These are phyloP conservation scores for Moniliophthora roreri DNA, from an alignment of 1,284 basidiomycete species.

Conservation along the genomic window DNA sequence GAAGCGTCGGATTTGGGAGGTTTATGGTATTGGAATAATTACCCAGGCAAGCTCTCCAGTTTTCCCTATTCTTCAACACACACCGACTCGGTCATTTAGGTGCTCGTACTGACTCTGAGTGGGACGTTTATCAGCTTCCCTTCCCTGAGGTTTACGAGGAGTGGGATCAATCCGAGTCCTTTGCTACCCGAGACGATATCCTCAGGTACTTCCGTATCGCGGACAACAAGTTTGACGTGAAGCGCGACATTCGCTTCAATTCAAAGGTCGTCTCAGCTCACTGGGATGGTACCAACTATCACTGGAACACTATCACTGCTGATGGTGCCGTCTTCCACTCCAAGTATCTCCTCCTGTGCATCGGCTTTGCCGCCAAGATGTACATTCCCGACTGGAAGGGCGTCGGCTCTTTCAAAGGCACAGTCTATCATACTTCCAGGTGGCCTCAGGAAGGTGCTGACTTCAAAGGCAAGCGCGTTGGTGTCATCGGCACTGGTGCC, in stretches of 20 bases:
- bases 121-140: neutral
- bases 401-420: constrained; percentile 23
- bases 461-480: constrained; percentile 23
- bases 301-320: constrained; percentile 23
- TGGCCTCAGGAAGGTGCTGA: constrained; percentile 26
- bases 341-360: constrained; percentile 23
- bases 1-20: neutral
- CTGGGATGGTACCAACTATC: constrained; percentile 20
- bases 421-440: constrained; percentile 22
- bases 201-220: neutral
- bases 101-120: neutral
- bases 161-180: neutral
- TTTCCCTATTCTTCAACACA: neutral
- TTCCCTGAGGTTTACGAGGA: neutral
- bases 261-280: constrained; percentile 20
- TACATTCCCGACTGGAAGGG: constrained; percentile 22
- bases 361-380: constrained; percentile 22
- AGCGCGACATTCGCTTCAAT: neutral
- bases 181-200: neutral
- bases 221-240: neutral
- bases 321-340: constrained; percentile 17
- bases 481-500: constrained; percentile 27
- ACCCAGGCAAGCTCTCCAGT: neutral
- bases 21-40: neutral
- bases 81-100: neutral